Evolutionary conservation across 495 filamentous ascomycete genomes (phyloP).

Genomic region (Podospora pseudoanserina): DNA sequence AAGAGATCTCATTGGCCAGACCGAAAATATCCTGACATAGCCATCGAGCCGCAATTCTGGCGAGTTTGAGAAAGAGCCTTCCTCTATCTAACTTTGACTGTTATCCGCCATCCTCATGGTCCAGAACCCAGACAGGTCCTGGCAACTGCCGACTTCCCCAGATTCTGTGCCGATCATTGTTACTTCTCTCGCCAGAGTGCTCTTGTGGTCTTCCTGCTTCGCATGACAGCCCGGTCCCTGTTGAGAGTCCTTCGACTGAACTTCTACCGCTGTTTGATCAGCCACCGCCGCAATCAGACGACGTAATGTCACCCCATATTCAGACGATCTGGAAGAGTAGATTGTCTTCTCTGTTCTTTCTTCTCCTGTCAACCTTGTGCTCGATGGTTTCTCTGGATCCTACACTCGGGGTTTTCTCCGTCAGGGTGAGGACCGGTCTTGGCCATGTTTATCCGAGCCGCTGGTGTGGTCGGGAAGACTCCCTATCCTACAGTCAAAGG

Average conservation of each 20-base stretch:
- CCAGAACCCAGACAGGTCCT: slow-evolving; percentile 1
- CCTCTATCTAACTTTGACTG: background rate
- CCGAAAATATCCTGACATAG: background rate
- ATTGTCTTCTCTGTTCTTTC: background rate
- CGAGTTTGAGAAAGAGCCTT: background rate
- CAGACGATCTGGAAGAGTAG: slow-evolving; percentile 20
- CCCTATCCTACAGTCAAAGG: background rate
- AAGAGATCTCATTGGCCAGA: background rate
- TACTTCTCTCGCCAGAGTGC: background rate
- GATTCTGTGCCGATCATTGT: slow-evolving; percentile 13
- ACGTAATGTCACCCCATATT: slow-evolving; percentile 10
- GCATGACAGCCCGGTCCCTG: slow-evolving; percentile 23
- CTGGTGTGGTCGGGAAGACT: slow-evolving; percentile 7
- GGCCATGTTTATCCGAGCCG: slow-evolving; percentile 18
- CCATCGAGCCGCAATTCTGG: slow-evolving; percentile 8
- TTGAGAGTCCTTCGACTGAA: slow-evolving; percentile 11
- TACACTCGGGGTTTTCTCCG: background rate
- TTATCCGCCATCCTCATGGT: background rate
- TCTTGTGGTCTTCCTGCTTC: background rate
- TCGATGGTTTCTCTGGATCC: background rate
- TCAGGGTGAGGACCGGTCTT: slow-evolving; percentile 6
- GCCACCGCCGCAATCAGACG: slow-evolving; percentile 14
- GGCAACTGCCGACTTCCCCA: slow-evolving; percentile 11
- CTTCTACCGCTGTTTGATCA: slow-evolving; percentile 28
- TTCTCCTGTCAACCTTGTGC: background rate